Evolutionary conservation across 805 yeast genomes (phyloP).

Genomic region (Cyberlindnera japonica): DNA sequence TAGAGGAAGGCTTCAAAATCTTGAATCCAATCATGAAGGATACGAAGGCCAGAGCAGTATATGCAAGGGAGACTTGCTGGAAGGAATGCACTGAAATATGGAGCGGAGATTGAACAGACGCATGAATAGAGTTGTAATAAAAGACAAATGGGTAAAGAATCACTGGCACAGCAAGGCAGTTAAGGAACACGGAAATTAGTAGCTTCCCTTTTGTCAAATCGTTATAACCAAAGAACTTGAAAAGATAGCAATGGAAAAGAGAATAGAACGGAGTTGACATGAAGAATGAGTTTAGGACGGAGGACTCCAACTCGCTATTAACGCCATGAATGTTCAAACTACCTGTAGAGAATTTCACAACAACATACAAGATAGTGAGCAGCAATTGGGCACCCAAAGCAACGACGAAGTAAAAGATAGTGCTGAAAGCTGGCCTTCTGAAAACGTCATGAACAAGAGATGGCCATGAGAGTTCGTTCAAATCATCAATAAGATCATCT

Average conservation of each 20-base stretch:
- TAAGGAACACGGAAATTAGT: slow-evolving; percentile 6
- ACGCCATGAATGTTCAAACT: slow-evolving; percentile 16
- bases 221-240: slow-evolving; percentile 18
- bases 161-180: slow-evolving; percentile 23
- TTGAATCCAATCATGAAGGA: slow-evolving; percentile 16
- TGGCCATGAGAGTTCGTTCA: slow-evolving; percentile 29
- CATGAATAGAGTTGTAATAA: slow-evolving; percentile 19
- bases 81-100: slow-evolving; percentile 10
- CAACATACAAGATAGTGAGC: slow-evolving; percentile 7
- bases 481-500: slow-evolving; percentile 17
- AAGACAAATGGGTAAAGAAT: slow-evolving; percentile 9
- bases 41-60: slow-evolving; percentile 11
- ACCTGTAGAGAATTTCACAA: slow-evolving; percentile 9
- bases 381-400: slow-evolving; percentile 22
- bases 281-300: slow-evolving; percentile 9
- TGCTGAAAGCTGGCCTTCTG: slow-evolving; percentile 17
- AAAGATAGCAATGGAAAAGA: slow-evolving; percentile 17
- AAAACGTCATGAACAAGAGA: slow-evolving; percentile 24
- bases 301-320: slow-evolving; percentile 10
- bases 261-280: slow-evolving; percentile 20
- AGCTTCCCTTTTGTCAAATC: slow-evolving; percentile 7
- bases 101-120: slow-evolving; percentile 25
- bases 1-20: slow-evolving; percentile 10
- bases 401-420: slow-evolving; percentile 15
- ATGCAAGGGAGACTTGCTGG: slow-evolving; percentile 7